Percentiles rank a stretch among this genome's conserved stretches.
These are phyloP conservation scores for Calvatia gigantea DNA, from an alignment of 768 basidiomycete genomes.

Conservation along the genomic window DNA sequence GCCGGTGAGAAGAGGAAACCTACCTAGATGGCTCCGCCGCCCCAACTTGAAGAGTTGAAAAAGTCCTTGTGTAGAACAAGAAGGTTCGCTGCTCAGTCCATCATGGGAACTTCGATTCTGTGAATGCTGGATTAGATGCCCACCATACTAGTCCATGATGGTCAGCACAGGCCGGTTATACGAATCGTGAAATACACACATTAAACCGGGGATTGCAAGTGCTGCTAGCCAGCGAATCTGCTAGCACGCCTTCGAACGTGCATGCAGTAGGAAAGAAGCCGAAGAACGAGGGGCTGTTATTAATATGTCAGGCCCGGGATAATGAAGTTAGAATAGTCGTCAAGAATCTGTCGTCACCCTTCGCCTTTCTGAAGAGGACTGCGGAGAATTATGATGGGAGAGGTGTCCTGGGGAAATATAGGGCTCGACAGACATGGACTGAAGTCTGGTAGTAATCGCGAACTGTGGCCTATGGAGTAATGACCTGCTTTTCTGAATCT, in stretches of 20 bases:
- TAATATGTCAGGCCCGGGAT: constrained; percentile 94
- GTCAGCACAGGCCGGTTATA: not conserved
- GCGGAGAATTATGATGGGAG: constrained; percentile 24
- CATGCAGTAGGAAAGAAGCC: constrained; percentile 82
- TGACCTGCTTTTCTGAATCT: constrained; percentile 88
- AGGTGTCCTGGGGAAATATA: constrained; percentile 87
- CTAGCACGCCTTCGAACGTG: constrained; percentile 81
- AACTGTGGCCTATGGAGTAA: constrained; percentile 82
- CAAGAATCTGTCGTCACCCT: constrained; percentile 63
- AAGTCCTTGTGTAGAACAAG: constrained; percentile 73
- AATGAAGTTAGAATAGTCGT: constrained; percentile 79
- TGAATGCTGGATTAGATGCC: constrained; percentile 86
- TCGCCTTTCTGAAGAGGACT: constrained; percentile 68
- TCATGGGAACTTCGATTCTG: constrained; percentile 83
- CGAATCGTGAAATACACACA: constrained; percentile 34
- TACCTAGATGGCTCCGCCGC: constrained; percentile 85
- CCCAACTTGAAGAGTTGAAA: constrained; percentile 58
- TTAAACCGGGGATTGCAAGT: constrained; percentile 87
- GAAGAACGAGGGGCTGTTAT: constrained; percentile 90
- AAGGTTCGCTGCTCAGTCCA: constrained; percentile 89
- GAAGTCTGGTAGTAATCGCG: constrained; percentile 82
- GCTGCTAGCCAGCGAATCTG: constrained; percentile 78
- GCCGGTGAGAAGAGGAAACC: constrained; percentile 6
- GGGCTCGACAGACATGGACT: constrained; percentile 60
- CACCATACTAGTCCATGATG: constrained; percentile 47